Percentiles rank a stretch among this genome's conserved stretches.
Conservation (phyloP, 257 asterid species). For the Solanum habrochaites region DNA sequence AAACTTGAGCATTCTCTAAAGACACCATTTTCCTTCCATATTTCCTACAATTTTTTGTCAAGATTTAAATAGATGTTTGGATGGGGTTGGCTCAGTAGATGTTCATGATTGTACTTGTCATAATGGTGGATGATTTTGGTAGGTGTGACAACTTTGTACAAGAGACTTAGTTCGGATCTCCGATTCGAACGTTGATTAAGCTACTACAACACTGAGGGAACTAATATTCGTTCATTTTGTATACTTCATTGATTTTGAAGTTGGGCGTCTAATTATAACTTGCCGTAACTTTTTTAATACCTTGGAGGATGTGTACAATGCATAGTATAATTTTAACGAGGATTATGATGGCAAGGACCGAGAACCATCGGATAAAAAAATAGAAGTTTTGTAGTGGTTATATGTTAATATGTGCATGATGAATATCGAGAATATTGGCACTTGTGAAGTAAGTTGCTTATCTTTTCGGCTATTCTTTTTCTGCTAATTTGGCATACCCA, state of each 20-base stretch:
- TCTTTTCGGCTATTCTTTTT: neutral
- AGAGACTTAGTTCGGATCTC: slow-evolving; percentile 5
- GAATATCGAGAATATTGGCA: slow-evolving; percentile 17
- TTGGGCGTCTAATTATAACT: neutral
- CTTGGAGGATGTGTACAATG: slow-evolving; percentile 63
- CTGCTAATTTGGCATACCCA: neutral
- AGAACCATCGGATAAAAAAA: slow-evolving; percentile 27
- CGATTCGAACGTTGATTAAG: neutral
- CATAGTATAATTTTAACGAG: slow-evolving; percentile 35
- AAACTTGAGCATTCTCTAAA: too few relatives aligned
- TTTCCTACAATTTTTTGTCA: neutral
- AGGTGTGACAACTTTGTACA: neutral
- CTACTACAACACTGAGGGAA: slow-evolving; percentile 3
- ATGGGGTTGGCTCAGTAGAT: slow-evolving; percentile 11
- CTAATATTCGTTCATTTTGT: neutral
- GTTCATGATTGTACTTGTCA: slow-evolving; percentile 3
- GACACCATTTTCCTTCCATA: too few relatives aligned
- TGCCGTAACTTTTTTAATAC: slow-evolving; percentile 12
- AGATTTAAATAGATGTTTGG: slow-evolving; percentile 2
- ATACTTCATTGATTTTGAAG: neutral
- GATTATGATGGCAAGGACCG: slow-evolving; percentile 63
- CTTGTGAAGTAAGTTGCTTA: slow-evolving; percentile 20
- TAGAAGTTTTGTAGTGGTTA: slow-evolving; percentile 57
- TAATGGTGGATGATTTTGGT: neutral
- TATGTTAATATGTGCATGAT: slow-evolving; percentile 46